A percentile compares a stretch with the other conserved stretches of the same genome.
phyloP scores from a whole-genome alignment of 306 rosid species.

The Pueraria montana region DNA sequence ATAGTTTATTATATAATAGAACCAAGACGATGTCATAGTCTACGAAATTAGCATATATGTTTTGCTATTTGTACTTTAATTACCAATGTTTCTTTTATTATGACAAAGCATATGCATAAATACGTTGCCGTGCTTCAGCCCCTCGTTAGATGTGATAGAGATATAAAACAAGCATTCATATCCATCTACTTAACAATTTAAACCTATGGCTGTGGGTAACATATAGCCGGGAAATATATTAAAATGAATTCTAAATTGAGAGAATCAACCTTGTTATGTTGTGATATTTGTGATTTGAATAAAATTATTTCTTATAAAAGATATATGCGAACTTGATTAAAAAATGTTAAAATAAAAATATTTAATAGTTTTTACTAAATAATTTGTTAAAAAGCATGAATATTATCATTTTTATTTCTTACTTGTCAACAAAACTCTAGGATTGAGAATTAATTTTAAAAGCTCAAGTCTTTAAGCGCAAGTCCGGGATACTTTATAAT shows the following conservation, averaged over 20 bases:
- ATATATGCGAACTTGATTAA: background rate
- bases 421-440: background rate
- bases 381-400: no score
- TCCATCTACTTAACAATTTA: background rate
- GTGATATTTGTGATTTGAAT: background rate
- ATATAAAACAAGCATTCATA: background rate
- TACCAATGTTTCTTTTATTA: slow-evolving; percentile 25
- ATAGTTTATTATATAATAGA: background rate
- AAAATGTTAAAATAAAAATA: no score
- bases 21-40: slow-evolving; percentile 14
- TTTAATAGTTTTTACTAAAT: no score
- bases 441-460: no score
- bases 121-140: background rate
- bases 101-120: slow-evolving; percentile 8
- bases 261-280: no score
- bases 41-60: slow-evolving; percentile 5
- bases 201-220: background rate
- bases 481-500: no score
- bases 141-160: background rate
- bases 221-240: background rate
- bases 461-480: no score
- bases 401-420: no score
- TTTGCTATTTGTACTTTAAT: background rate
- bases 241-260: background rate
- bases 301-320: no score